A percentile compares a stretch with the other conserved stretches of the same genome.
These are phyloP conservation scores for Colletotrichum brevisporum DNA, from an alignment of 2,329 filamentous ascomycete species.

Conservation along the genomic window DNA sequence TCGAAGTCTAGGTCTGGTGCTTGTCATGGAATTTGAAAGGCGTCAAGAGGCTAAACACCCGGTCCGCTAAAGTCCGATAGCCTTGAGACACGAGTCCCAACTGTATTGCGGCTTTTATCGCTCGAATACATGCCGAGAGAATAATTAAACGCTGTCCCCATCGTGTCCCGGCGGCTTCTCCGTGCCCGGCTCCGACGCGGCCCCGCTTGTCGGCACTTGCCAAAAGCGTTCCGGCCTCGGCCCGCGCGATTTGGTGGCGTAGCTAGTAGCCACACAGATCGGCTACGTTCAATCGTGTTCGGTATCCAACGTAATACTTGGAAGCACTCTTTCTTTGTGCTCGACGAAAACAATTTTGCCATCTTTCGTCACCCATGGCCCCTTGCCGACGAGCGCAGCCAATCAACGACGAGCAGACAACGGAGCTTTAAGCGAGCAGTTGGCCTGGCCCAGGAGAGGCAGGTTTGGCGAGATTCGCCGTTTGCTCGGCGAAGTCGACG, in stretches of 20 bases:
- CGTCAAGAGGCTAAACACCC: too few relatives aligned
- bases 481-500: not conserved
- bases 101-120: not conserved
- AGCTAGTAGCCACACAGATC: not conserved
- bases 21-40: too few relatives aligned
- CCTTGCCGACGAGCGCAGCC: not conserved
- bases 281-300: not conserved
- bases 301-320: not conserved
- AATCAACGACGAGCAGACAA: not conserved
- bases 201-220: slow-evolving; percentile 1
- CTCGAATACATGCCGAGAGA: not conserved
- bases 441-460: not conserved
- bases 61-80: too few relatives aligned
- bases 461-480: slow-evolving; percentile 14
- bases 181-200: slow-evolving; percentile 1
- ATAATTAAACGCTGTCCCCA: not conserved
- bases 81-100: too few relatives aligned
- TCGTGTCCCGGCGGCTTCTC: not conserved
- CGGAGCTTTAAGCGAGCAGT: not conserved
- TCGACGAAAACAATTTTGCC: slow-evolving; percentile 22
- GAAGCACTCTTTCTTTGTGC: slow-evolving; percentile 5
- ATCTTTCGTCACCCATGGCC: not conserved
- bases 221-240: slow-evolving; percentile 7
- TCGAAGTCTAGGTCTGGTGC: too few relatives aligned
- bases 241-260: slow-evolving; percentile 6